Evolutionary conservation across 2,329 filamentous ascomycete species (phyloP).

Genomic region (Tricladium varicosporioides): DNA sequence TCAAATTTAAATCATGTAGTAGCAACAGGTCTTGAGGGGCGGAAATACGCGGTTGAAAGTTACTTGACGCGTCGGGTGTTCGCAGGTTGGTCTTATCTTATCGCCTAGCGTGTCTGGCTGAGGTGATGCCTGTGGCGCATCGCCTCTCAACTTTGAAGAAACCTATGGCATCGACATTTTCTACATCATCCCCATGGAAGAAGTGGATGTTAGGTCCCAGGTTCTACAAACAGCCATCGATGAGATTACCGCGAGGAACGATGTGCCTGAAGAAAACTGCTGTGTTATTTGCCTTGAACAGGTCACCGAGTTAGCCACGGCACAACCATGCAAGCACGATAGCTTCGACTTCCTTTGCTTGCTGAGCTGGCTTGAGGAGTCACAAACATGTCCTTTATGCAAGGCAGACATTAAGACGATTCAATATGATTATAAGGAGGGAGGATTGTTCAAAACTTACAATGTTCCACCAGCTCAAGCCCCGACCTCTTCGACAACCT

Average conservation of each 20-base stretch:
- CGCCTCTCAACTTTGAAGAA: neutral
- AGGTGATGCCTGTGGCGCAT: neutral
- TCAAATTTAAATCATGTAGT: too few relatives aligned
- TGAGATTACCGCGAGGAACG: slow-evolving; percentile 36
- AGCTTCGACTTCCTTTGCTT: slow-evolving; percentile 87
- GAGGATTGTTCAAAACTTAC: slow-evolving; percentile 57
- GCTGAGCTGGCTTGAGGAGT: slow-evolving; percentile 74
- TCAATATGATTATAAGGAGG: slow-evolving; percentile 59
- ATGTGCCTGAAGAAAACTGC: slow-evolving; percentile 42
- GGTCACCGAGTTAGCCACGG: slow-evolving; percentile 69
- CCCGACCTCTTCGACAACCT: slow-evolving; percentile 4
- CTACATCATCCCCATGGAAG: slow-evolving; percentile 27
- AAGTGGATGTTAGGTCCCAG: slow-evolving; percentile 40
- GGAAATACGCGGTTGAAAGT: neutral
- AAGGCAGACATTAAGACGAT: slow-evolving; percentile 56
- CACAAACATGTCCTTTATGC: slow-evolving; percentile 77
- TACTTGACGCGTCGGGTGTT: neutral
- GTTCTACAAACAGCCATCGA: slow-evolving; percentile 43
- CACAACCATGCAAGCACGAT: slow-evolving; percentile 74
- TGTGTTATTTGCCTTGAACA: slow-evolving; percentile 87
- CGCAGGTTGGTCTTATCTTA: slow-evolving; percentile 9
- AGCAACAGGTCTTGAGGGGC: neutral
- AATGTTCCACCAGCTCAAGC: slow-evolving; percentile 40
- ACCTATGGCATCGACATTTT: too few relatives aligned
- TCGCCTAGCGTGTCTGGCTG: slow-evolving; percentile 1